Evolutionary conservation across 208 protist species (phyloP).

Genomic region (Trichomonas gallinae): DNA sequence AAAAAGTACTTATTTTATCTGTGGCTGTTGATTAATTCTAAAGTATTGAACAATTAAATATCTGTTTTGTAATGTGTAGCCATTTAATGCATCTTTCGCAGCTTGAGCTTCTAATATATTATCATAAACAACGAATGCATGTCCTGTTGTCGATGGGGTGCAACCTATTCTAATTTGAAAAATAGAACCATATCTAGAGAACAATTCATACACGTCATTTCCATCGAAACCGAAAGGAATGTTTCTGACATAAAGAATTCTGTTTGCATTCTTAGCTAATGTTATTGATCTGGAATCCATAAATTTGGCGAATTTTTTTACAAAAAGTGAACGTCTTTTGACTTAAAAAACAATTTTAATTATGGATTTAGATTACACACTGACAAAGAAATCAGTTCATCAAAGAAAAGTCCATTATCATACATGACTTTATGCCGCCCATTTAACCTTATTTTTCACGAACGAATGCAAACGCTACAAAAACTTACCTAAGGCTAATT

Average conservation of each 20-base stretch:
- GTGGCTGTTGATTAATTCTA: not conserved
- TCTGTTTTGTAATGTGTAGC: not conserved
- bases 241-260: not conserved
- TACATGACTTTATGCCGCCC: too few relatives aligned
- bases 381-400: too few relatives aligned
- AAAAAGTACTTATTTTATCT: too few relatives aligned
- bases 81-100: not conserved
- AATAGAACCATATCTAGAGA: constrained; percentile 6
- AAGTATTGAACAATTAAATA: constrained; percentile 25
- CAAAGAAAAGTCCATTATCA: too few relatives aligned
- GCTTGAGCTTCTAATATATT: constrained; percentile 8
- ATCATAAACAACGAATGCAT: constrained; percentile 2
- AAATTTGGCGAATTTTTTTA: too few relatives aligned
- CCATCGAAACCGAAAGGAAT: not conserved
- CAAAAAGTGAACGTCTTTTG: too few relatives aligned
- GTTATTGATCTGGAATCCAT: not conserved
- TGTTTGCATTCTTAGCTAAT: not conserved
- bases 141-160: not conserved
- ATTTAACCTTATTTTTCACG: too few relatives aligned
- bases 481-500: too few relatives aligned
- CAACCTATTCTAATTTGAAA: not conserved
- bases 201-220: not conserved
- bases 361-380: too few relatives aligned
- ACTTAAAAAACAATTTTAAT: too few relatives aligned
- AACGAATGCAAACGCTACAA: too few relatives aligned